These are phyloP conservation scores for Takashimella tepidaria DNA, from an alignment of 1,284 basidiomycete species.

Conservation along the genomic window DNA sequence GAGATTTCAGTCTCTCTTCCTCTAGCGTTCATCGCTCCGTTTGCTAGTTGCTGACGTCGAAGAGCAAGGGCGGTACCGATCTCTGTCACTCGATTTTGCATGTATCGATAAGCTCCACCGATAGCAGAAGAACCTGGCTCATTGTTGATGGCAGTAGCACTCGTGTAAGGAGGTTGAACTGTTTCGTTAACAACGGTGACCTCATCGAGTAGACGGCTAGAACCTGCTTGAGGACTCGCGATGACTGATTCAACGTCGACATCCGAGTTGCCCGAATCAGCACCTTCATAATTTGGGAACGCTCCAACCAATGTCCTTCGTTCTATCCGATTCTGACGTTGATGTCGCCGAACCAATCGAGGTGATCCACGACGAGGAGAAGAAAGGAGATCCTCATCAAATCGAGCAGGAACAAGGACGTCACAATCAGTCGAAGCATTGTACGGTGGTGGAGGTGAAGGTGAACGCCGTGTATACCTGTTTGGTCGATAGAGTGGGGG, in stretches of 20 bases:
- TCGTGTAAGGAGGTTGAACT: background rate
- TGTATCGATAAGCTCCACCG: no score
- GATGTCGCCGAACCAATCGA: background rate
- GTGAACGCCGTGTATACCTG: conserved; percentile 16
- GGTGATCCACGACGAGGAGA: background rate
- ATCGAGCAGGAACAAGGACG: conserved; percentile 14
- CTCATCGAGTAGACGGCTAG: background rate
- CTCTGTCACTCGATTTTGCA: no score
- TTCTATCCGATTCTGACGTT: background rate
- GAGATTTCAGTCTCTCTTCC: background rate
- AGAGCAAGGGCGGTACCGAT: no score
- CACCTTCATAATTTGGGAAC: background rate
- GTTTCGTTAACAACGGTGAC: background rate
- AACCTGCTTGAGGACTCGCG: no score
- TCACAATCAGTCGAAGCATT: conserved; percentile 33
- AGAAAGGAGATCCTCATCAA: background rate
- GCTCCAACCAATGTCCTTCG: background rate
- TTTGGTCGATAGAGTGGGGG: conserved; percentile 11
- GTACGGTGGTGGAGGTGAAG: conserved; percentile 39
- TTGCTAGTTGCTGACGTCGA: background rate
- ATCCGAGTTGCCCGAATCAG: background rate
- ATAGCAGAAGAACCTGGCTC: no score
- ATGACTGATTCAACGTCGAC: background rate
- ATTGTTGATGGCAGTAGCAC: no score
- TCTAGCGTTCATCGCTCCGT: no score